Conservation (phyloP, 2,329 filamentous ascomycete genomes). For the Clarireedia hainanense region DNA sequence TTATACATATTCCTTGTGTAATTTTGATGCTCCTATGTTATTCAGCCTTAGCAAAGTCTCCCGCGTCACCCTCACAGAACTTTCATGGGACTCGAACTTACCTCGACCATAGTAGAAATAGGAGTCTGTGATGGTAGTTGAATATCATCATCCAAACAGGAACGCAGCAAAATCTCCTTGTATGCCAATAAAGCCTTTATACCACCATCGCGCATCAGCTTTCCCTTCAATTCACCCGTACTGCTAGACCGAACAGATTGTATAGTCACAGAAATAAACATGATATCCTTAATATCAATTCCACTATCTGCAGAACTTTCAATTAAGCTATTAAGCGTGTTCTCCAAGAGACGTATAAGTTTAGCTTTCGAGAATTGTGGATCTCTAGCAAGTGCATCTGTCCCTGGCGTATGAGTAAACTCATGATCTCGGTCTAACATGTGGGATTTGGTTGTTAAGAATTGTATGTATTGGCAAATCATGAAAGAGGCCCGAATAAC, state of each 20-base stretch:
- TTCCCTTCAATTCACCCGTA: slow-evolving; percentile 2
- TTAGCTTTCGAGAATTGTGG: slow-evolving; percentile 13
- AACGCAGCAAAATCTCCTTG: slow-evolving; percentile 5
- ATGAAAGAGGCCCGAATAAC: slow-evolving; percentile 13
- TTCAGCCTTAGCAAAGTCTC: too few species aligned
- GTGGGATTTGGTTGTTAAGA: neutral
- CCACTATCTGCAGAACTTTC: slow-evolving; percentile 10
- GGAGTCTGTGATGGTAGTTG: neutral
- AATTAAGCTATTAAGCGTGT: slow-evolving; percentile 10
- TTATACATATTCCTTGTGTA: neutral
- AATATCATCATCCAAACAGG: neutral
- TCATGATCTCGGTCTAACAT: neutral
- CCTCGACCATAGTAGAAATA: neutral
- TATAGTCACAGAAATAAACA: slow-evolving; percentile 11
- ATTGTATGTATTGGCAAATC: slow-evolving; percentile 7
- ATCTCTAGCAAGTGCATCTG: slow-evolving; percentile 4
- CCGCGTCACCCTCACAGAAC: too few species aligned
- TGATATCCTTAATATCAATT: slow-evolving; percentile 15
- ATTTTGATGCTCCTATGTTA: too few species aligned
- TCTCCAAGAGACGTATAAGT: slow-evolving; percentile 13
- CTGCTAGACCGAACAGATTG: slow-evolving; percentile 10
- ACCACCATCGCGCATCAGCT: slow-evolving; percentile 13
- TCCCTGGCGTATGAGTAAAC: neutral
- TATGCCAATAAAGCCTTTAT: slow-evolving; percentile 11
- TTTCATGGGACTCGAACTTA: neutral